phyloP scores from a whole-genome alignment of 495 filamentous ascomycete species.

The Saxophila tyrrhenica region DNA sequence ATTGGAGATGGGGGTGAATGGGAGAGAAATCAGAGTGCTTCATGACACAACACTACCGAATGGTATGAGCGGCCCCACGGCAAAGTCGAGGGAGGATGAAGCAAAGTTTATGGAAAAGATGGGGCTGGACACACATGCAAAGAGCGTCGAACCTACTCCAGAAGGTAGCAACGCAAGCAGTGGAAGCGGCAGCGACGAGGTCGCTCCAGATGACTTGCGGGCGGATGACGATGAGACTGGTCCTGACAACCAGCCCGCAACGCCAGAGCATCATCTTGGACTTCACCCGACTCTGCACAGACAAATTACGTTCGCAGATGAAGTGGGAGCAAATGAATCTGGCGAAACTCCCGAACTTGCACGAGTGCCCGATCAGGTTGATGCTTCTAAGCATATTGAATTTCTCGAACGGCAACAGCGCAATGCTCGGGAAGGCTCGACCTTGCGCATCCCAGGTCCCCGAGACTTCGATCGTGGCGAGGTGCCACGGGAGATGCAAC shows the following conservation, averaged over 20 bases:
- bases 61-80: constrained; percentile 25
- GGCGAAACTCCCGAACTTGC: background rate
- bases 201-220: background rate
- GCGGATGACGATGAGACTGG: background rate
- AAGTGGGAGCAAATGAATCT: constrained; percentile 34
- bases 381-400: constrained; percentile 58
- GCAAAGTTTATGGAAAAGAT: constrained; percentile 12
- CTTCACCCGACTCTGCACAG: constrained; percentile 18
- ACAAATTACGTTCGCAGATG: constrained; percentile 53
- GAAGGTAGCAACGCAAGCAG: constrained; percentile 7
- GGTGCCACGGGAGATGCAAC: constrained; percentile 50
- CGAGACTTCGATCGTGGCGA: constrained; percentile 74
- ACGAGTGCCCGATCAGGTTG: constrained; percentile 7
- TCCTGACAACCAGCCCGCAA: constrained; percentile 2
- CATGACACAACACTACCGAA: constrained; percentile 29
- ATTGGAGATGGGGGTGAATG: constrained; percentile 58
- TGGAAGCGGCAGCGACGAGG: constrained; percentile 14
- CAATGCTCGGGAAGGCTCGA: constrained; percentile 52
- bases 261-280: constrained; percentile 7
- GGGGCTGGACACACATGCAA: background rate
- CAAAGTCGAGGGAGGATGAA: background rate
- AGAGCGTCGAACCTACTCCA: constrained; percentile 11
- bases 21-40: constrained; percentile 63
- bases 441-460: constrained; percentile 76
- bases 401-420: constrained; percentile 70